phyloP scores from a whole-genome alignment of 75 land plant species.

The Sequoiadendron giganteum region DNA sequence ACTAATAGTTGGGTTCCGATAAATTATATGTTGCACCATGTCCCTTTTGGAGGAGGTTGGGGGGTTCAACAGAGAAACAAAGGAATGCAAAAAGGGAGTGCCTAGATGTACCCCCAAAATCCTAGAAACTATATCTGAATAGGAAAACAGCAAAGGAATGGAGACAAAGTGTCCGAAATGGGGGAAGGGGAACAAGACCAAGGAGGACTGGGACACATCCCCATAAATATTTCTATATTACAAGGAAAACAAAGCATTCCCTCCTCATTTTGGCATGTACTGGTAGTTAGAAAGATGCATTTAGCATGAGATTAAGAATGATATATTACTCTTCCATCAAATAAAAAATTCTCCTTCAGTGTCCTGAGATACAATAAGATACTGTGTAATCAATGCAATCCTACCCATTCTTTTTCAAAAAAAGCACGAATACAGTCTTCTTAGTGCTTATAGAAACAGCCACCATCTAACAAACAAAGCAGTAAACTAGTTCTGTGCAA shows the following conservation, averaged over 20 bases:
- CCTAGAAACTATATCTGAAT: too few relatives aligned
- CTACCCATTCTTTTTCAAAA: neutral
- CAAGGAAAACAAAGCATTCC: neutral
- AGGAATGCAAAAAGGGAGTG: neutral
- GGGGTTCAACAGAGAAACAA: neutral
- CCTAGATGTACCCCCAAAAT: neutral
- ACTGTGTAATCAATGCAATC: neutral
- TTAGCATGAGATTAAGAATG: neutral
- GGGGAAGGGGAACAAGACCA: too few relatives aligned
- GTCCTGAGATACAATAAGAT: neutral
- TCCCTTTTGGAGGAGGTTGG: neutral
- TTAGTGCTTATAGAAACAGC: neutral
- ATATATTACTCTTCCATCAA: neutral
- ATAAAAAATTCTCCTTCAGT: neutral
- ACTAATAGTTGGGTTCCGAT: neutral
- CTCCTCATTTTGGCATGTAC: neutral
- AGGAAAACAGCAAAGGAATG: too few relatives aligned
- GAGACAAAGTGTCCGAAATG: too few relatives aligned
- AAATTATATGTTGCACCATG: too few relatives aligned
- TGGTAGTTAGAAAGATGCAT: neutral
- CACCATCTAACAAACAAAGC: neutral
- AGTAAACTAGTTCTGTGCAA: neutral
- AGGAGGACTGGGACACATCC: neutral
- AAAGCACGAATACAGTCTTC: neutral
- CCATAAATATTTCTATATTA: neutral